These are phyloP conservation scores for Russula earlei DNA, from an alignment of 768 basidiomycete species.

Conservation along the genomic window DNA sequence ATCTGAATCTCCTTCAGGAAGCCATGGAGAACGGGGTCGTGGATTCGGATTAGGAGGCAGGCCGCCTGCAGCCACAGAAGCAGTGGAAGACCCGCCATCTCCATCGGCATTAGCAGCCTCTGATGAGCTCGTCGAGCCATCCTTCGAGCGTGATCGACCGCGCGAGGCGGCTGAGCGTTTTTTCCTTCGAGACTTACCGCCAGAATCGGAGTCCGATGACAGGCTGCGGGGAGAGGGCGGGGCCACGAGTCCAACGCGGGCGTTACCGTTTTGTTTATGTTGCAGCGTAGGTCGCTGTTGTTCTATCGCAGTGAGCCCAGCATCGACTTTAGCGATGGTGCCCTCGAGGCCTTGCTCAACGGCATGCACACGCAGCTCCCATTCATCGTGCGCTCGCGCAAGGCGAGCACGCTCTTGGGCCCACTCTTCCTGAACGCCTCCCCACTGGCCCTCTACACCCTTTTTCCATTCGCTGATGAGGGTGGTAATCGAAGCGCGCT, in stretches of 20 bases:
- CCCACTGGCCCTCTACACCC: slow-evolving; percentile 73
- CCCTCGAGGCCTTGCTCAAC: slow-evolving; percentile 48
- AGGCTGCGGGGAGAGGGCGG: slow-evolving; percentile 70
- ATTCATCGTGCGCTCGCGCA: slow-evolving; percentile 65
- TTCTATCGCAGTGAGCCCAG: slow-evolving; percentile 28
- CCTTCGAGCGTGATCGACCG: slow-evolving; percentile 18
- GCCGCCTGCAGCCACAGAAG: slow-evolving; percentile 18
- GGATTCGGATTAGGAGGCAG: slow-evolving; percentile 15
- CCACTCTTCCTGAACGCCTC: slow-evolving; percentile 72
- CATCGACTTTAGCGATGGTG: slow-evolving; percentile 31
- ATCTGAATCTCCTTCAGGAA: slow-evolving; percentile 18
- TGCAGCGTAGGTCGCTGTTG: slow-evolving; percentile 25
- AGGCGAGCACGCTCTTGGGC: slow-evolving; percentile 69
- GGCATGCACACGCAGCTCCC: slow-evolving; percentile 52
- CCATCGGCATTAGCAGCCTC: slow-evolving; percentile 16
- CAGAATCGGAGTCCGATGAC: slow-evolving; percentile 44
- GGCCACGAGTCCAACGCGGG: slow-evolving; percentile 50
- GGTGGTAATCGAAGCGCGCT: slow-evolving; percentile 42
- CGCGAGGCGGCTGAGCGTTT: slow-evolving; percentile 18
- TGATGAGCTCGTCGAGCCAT: slow-evolving; percentile 18
- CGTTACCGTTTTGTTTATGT: slow-evolving; percentile 26
- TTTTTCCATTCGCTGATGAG: slow-evolving; percentile 68
- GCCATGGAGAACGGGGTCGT: slow-evolving; percentile 18
- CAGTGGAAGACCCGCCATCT: slow-evolving; percentile 19
- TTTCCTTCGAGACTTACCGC: slow-evolving; percentile 15